Evolutionary conservation across 345 rosid genomes (phyloP).

Genomic region (Aquilaria yunnanensis): DNA sequence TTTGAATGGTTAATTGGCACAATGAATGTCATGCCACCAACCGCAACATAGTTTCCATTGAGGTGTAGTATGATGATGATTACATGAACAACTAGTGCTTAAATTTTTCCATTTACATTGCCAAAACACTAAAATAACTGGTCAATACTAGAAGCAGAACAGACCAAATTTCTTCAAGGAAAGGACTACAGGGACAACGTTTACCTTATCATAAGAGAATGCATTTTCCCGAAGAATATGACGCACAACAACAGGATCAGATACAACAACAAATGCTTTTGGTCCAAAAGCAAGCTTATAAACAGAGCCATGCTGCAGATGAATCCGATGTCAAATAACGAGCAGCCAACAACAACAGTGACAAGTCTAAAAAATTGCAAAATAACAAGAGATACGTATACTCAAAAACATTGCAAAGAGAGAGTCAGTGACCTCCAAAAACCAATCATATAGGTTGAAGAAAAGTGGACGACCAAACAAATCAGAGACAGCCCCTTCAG

Average conservation of each 20-base stretch:
- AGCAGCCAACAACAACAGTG: background rate
- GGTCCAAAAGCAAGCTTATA: constrained; percentile 99
- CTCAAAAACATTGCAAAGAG: background rate
- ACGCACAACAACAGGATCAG: constrained; percentile 85
- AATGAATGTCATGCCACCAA: too few relatives aligned
- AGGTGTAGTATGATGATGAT: too few relatives aligned
- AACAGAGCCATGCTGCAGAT: constrained; percentile 78
- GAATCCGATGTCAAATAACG: constrained; percentile 5
- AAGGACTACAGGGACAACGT: background rate
- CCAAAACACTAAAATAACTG: too few relatives aligned
- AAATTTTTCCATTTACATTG: too few relatives aligned
- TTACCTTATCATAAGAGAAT: constrained; percentile 89
- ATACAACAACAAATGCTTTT: constrained; percentile 92
- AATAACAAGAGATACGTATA: background rate
- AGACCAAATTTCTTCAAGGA: background rate
- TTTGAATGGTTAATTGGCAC: too few relatives aligned
- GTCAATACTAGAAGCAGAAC: background rate
- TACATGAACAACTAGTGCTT: too few relatives aligned
- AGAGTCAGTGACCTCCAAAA: constrained; percentile 53
- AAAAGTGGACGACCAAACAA: constrained; percentile 80
- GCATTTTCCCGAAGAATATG: constrained; percentile 83
- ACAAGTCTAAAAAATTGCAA: background rate
- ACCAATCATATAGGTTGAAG: constrained; percentile 86
- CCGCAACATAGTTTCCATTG: too few relatives aligned
- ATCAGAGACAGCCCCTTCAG: constrained; percentile 94